These are phyloP conservation scores for Choiromyces venosus DNA, from an alignment of 495 filamentous ascomycete genomes.

Conservation along the genomic window DNA sequence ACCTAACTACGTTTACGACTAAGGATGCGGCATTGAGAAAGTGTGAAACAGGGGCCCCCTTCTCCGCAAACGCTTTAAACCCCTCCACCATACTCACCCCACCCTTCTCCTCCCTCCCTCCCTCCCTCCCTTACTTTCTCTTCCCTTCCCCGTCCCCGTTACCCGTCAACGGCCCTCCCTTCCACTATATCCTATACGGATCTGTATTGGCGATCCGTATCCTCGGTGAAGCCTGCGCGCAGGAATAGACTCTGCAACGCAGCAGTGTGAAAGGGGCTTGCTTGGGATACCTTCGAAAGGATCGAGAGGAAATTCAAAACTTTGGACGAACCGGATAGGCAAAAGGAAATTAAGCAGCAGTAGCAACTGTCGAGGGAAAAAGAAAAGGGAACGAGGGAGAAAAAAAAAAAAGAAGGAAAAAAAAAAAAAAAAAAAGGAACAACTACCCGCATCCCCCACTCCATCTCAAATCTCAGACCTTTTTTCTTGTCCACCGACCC, in stretches of 20 bases:
- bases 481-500: background rate
- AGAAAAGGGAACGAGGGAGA: background rate
- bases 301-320: background rate
- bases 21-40: conserved; percentile 33
- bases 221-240: background rate
- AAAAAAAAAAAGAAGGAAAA: background rate
- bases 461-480: background rate
- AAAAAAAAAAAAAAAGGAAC: background rate
- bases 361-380: background rate
- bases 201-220: background rate
- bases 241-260: background rate
- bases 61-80: conserved; percentile 33
- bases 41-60: conserved; percentile 30
- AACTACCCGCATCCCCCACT: background rate
- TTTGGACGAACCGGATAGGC: background rate
- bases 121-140: background rate
- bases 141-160: conserved; percentile 11
- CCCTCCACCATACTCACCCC: conserved; percentile 12
- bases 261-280: background rate
- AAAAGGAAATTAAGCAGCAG: background rate
- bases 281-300: background rate
- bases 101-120: conserved; percentile 1
- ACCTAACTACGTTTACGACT: conserved; percentile 4
- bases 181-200: conserved; percentile 30
- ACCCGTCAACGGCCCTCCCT: conserved; percentile 28